Evolutionary conservation across 495 filamentous ascomycete genomes (phyloP).

Genomic region (Penicillium riverlandense): DNA sequence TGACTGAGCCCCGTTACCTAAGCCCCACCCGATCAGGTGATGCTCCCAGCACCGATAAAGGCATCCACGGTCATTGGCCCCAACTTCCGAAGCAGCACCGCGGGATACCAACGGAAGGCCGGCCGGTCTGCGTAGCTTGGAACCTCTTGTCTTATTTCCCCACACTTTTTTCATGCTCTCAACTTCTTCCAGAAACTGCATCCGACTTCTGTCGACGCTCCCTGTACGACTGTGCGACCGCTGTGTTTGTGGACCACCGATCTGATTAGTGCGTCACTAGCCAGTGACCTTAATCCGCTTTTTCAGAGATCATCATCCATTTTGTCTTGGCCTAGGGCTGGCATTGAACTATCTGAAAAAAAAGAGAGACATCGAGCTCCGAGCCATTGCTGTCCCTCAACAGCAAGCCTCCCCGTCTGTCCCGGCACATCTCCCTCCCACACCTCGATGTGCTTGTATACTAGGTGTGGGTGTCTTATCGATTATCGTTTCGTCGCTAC

Average conservation of each 20-base stretch:
- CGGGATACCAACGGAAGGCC: no score
- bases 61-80: no score
- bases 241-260: neutral
- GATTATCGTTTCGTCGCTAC: slow-evolving; percentile 39
- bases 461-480: slow-evolving; percentile 32
- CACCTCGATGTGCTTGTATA: slow-evolving; percentile 38
- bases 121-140: no score
- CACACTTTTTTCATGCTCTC: neutral
- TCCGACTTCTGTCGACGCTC: neutral
- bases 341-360: no score
- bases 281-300: no score
- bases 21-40: no score
- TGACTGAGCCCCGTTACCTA: no score
- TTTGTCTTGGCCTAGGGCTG: neutral
- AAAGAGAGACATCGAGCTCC: neutral
- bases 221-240: neutral
- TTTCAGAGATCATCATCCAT: slow-evolving; percentile 3
- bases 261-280: no score
- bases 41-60: no score
- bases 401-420: slow-evolving; percentile 7
- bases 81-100: no score
- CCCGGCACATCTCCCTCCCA: slow-evolving; percentile 24
- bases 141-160: neutral
- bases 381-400: slow-evolving; percentile 9
- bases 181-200: neutral